A percentile compares a stretch with the other conserved stretches of the same genome.
These are phyloP conservation scores for Calycina marina DNA, from an alignment of 2,329 filamentous ascomycete species.

Conservation along the genomic window DNA sequence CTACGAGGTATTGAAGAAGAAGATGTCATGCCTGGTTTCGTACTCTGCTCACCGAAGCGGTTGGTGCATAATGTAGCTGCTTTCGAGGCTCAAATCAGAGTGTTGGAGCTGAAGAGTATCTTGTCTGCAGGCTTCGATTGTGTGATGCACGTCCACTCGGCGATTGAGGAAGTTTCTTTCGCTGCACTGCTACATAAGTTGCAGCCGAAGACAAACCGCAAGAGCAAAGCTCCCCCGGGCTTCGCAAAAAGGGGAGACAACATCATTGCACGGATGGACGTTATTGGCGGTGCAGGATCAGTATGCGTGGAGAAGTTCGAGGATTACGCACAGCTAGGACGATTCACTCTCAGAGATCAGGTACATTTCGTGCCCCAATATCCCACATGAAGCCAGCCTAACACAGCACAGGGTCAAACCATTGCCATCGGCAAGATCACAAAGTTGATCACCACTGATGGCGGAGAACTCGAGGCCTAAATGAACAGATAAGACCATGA, in stretches of 20 bases:
- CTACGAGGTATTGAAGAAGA: slow-evolving; percentile 95
- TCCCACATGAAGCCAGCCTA: slow-evolving; percentile 5
- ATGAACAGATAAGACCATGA: slow-evolving; percentile 1
- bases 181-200: slow-evolving; percentile 77
- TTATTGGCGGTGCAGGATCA: slow-evolving; percentile 69
- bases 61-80: slow-evolving; percentile 77
- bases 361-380: slow-evolving; percentile 30
- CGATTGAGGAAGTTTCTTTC: slow-evolving; percentile 95
- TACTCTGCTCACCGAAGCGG: slow-evolving; percentile 87
- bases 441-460: slow-evolving; percentile 49
- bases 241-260: slow-evolving; percentile 71
- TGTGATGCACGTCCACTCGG: slow-evolving; percentile 91
- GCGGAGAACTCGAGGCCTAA: slow-evolving; percentile 10
- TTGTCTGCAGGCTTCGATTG: slow-evolving; percentile 93
- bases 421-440: slow-evolving; percentile 99
- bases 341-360: slow-evolving; percentile 81
- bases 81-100: slow-evolving; percentile 94
- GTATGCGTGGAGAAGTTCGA: slow-evolving; percentile 93
- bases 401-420: slow-evolving; percentile 65
- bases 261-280: slow-evolving; percentile 84
- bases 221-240: slow-evolving; percentile 83
- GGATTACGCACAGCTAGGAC: slow-evolving; percentile 86
- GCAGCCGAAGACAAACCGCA: slow-evolving; percentile 84
- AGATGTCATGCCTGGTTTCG: slow-evolving; percentile 88
- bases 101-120: slow-evolving; percentile 89